Evolutionary conservation across 1,284 basidiomycete genomes (phyloP), one percentile per base, ranked within the genome.

Genomic region (Peniophora sp.): DNA sequence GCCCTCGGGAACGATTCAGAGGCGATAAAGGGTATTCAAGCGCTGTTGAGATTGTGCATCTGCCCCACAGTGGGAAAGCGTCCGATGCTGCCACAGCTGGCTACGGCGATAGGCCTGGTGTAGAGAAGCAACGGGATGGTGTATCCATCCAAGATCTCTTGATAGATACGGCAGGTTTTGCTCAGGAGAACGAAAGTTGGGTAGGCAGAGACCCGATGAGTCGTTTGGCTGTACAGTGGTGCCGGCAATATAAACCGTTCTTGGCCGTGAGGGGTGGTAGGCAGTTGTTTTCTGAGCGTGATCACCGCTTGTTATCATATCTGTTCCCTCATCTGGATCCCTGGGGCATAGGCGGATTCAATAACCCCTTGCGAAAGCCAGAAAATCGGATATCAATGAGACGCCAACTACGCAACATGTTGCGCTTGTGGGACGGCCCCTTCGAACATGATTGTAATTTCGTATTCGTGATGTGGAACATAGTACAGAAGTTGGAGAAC

Each of bases 301-400:
- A 51, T 51, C 50, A 27, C 16, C 45, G 36, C 3, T 47, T 51
- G 50, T n/a, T 51, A 14, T 41, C 49, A 8, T 53, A 45, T 19
- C 10, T 38, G 20, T 53, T 53, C 35, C 49, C 52, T 17, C 44
- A 53, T 20, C 23, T 53, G 6, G 52, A 53, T 39, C 52, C 49
- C 1, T 53, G 45, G 49, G 52, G 52, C 2, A 53, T 53, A 34
- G 49, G 52, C 12, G 36, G 45, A 8, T 53, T 53, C 34, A 22
- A 50, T 32, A 22, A 51, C 41, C 45, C 45, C 11, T 10, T 23
- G 19, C 9, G 35, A 17, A 3, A 19, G 3, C 14, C 16, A 22
- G 16, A 22, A 22, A 23, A 47, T 6, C 9, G 14, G 8, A 48
- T 48, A 10, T 22, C 17, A 27, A n/a, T 51, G 8, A 12, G 20